Evolutionary conservation across 495 filamentous ascomycete genomes (phyloP).

Genomic region (Gamarada debralockiae): DNA sequence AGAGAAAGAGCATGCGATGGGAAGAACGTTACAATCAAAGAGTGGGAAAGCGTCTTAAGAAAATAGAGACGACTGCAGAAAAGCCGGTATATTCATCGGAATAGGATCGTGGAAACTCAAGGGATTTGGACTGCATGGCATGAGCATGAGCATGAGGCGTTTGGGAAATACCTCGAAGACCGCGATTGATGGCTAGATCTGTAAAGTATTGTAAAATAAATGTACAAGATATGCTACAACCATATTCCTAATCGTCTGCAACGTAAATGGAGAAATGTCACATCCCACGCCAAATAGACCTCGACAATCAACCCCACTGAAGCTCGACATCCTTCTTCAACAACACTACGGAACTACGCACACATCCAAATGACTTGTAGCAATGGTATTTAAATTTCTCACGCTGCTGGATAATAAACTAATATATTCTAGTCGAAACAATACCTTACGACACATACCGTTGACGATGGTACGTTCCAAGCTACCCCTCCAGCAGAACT

Average conservation of each 20-base stretch:
- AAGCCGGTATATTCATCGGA: constrained; percentile 4
- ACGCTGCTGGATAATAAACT: background rate
- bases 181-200: background rate
- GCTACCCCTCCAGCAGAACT: constrained; percentile 11
- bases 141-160: constrained; percentile 14
- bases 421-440: constrained; percentile 75
- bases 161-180: background rate
- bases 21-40: too few species aligned
- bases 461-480: constrained; percentile 68
- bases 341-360: background rate
- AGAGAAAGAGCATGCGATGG: constrained; percentile 3
- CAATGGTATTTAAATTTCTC: constrained; percentile 33
- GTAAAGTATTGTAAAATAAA: too few species aligned
- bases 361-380: constrained; percentile 25
- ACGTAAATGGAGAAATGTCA: too few species aligned
- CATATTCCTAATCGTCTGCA: too few species aligned
- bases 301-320: too few species aligned
- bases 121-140: background rate
- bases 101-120: background rate
- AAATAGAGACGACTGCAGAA: constrained; percentile 5
- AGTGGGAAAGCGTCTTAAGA: too few species aligned
- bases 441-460: constrained; percentile 87
- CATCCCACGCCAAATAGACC: too few species aligned
- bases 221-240: too few species aligned
- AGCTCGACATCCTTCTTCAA: too few species aligned